phyloP scores from a whole-genome alignment of 1,284 basidiomycete species.

The Serendipita sp. region DNA sequence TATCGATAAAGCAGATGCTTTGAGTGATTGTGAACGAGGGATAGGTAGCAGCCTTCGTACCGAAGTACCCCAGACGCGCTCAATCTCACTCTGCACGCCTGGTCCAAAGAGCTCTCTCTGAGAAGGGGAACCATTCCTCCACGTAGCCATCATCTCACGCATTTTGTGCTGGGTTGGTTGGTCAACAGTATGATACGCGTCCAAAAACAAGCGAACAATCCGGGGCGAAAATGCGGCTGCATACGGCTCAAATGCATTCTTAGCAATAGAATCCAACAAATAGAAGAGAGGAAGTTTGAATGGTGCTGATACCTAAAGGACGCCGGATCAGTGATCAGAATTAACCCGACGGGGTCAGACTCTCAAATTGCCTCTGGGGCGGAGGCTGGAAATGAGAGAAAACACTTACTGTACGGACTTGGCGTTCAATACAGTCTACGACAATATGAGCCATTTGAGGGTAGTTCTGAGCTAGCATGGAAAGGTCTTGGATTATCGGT shows the following conservation, averaged over 20 bases:
- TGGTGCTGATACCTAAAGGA: slow-evolving; percentile 66
- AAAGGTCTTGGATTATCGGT: slow-evolving; percentile 89
- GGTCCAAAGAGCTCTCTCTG: slow-evolving; percentile 75
- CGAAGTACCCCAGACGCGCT: slow-evolving; percentile 49
- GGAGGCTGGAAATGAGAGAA: background rate
- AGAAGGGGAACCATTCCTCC: slow-evolving; percentile 70
- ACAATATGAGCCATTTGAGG: slow-evolving; percentile 68
- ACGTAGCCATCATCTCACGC: slow-evolving; percentile 90
- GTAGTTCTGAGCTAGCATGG: slow-evolving; percentile 84
- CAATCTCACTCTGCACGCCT: slow-evolving; percentile 57
- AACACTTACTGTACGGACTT: slow-evolving; percentile 78
- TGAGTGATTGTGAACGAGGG: background rate
- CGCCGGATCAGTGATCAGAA: background rate
- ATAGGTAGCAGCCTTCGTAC: slow-evolving; percentile 2
- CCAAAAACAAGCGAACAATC: slow-evolving; percentile 66
- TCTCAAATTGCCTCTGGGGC: background rate
- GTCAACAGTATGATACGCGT: slow-evolving; percentile 76
- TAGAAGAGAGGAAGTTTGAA: slow-evolving; percentile 92
- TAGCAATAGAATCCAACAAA: slow-evolving; percentile 89
- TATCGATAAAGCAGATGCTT: slow-evolving; percentile 19
- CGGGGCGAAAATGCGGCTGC: slow-evolving; percentile 65
- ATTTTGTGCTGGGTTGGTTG: slow-evolving; percentile 75
- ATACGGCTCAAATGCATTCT: slow-evolving; percentile 86
- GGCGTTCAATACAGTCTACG: slow-evolving; percentile 74
- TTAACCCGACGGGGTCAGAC: background rate